phyloP scores from a whole-genome alignment of 768 basidiomycete species.

The Floccularia luteovirens region DNA sequence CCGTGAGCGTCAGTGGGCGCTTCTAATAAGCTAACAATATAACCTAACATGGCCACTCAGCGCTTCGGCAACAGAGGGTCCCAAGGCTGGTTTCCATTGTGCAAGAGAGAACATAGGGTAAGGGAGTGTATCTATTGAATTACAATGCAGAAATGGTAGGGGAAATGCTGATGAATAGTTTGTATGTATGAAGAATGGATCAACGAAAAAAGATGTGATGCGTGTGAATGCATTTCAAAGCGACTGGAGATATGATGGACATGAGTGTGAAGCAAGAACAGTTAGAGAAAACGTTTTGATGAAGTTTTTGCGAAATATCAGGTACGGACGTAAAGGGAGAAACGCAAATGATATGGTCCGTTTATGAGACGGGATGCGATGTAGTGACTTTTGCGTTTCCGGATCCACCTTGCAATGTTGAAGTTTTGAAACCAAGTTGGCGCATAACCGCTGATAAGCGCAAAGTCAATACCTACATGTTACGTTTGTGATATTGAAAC shows the following conservation, averaged over 20 bases:
- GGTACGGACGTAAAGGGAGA: no score
- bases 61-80: no score
- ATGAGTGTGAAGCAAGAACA: no score
- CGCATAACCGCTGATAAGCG: constrained; percentile 51
- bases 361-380: constrained; percentile 28
- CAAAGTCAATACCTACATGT: constrained; percentile 3
- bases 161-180: constrained; percentile 23
- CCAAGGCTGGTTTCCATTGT: no score
- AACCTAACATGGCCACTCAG: no score
- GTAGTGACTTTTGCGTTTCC: constrained; percentile 46
- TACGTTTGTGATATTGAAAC: not conserved
- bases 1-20: no score
- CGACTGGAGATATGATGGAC: no score
- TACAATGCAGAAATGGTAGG: constrained; percentile 34
- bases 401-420: constrained; percentile 54
- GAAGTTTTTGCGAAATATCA: no score
- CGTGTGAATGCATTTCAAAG: constrained; percentile 30
- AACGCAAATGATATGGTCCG: constrained; percentile 8
- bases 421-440: constrained; percentile 86
- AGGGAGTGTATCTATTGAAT: constrained; percentile 29
- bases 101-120: constrained; percentile 12
- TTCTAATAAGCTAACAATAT: no score
- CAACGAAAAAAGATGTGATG: constrained; percentile 22
- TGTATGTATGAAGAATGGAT: constrained; percentile 24
- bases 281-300: no score